Evolutionary conservation across 176 grass and related monocot genomes (phyloP), one percentile per base, ranked within the genome.

Genomic region (Carex pumila): DNA sequence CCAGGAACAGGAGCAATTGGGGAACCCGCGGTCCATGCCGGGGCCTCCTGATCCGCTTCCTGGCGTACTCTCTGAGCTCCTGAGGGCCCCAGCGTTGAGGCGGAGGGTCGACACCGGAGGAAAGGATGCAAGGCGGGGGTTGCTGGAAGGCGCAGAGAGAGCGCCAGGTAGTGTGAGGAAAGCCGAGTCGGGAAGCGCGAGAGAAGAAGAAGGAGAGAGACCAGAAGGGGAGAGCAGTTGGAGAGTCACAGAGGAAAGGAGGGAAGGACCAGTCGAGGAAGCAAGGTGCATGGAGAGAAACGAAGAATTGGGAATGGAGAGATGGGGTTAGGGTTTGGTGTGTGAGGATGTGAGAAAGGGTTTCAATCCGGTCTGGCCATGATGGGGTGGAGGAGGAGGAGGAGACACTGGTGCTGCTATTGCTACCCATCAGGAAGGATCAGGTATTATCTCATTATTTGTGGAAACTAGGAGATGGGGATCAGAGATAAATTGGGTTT

Each of bases 261-360:
- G 89, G 92, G 89, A 83, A 91, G 29, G 67, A 19, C 66, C 88
- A 86, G 10, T 56, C 21, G 25, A 82, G 88, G 36, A 90, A 88
- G 82, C 92, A 94, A 25, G 89, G 89, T 6, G 90, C 81, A 43
- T 81, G 89, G 76, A 86, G 83, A 60, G 92, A 89, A 0, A 94
- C 49, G 87, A 94, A 92, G 84, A 92, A 85, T 85, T 97, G 92
- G 65, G 94, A 97, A 65, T 97, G 92, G 67, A 97, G 89, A 34
- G 90, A 97, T 65, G 94, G 90, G 25, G 90, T 64, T 43, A 85
- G 56, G 37, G 89, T 91, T 1, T 87, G 89, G 79, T 92, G 37
- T 6, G 78, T 90, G 15, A 94, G 85, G 87, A 94, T 68, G 89
- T 92, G 90, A 37, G 87, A 90, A 0, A 97, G 84, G 10, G 85